phyloP scores from a whole-genome alignment of 169 alveolate genomes.

The Plasmodium coatneyi region DNA sequence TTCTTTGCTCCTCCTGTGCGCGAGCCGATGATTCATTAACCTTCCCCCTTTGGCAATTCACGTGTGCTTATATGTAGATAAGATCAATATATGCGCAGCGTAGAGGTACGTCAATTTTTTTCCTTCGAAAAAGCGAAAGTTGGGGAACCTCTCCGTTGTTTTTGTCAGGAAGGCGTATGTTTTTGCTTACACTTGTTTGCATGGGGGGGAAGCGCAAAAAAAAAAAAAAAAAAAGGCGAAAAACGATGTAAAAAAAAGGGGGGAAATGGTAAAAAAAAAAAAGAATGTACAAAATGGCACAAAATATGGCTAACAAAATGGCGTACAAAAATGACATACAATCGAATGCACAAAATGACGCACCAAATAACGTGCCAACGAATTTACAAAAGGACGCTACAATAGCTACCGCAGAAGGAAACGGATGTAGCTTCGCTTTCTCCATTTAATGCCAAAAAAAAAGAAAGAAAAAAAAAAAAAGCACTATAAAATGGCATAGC shows the following conservation, averaged over 20 bases:
- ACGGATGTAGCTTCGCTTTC: neutral
- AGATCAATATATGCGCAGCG: neutral
- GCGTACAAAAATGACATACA: neutral
- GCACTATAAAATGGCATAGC: neutral
- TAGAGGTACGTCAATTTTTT: neutral
- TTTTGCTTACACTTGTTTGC: neutral
- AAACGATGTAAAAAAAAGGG: neutral
- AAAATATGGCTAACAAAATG: no score
- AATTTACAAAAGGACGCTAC: neutral
- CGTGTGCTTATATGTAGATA: neutral
- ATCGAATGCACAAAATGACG: neutral
- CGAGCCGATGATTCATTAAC: neutral
- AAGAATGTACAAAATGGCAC: neutral
- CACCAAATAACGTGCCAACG: neutral
- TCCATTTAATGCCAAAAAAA: neutral
- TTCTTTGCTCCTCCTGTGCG: neutral
- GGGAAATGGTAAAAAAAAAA: constrained; percentile 4
- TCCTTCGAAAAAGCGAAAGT: neutral
- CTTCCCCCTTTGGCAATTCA: neutral
- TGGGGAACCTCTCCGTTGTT: neutral
- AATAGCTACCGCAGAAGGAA: neutral
- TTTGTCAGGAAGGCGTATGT: neutral
- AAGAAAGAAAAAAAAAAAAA: no score
- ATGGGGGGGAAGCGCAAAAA: neutral
- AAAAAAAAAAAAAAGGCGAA: neutral